Evolutionary conservation across 148 eudicot genomes (phyloP).

Genomic region (Tetragonia tetragonoides): DNA sequence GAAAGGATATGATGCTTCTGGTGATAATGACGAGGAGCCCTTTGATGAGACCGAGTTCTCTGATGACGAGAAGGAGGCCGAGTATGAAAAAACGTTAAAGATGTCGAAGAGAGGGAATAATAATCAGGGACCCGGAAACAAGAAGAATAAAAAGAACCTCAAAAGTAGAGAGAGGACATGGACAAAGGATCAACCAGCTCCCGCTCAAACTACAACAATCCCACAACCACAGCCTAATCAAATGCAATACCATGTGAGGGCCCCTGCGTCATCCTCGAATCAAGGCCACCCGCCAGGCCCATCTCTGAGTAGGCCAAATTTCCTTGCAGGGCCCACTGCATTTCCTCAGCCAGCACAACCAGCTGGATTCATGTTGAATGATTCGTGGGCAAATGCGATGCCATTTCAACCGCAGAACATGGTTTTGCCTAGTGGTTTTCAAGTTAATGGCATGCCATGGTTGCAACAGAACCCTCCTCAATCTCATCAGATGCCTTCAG

Average conservation of each 20-base stretch:
- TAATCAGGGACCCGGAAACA: constrained; percentile 37
- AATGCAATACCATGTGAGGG: constrained; percentile 29
- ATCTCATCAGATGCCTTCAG: constrained; percentile 38
- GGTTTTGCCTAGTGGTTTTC: constrained; percentile 38
- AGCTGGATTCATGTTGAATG: constrained; percentile 34
- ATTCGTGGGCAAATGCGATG: constrained; percentile 45
- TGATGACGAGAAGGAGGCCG: constrained; percentile 93
- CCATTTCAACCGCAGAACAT: constrained; percentile 46
- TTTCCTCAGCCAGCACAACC: constrained; percentile 25
- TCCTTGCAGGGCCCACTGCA: constrained; percentile 14
- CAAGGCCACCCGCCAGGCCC: constrained; percentile 19
- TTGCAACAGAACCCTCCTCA: constrained; percentile 50
- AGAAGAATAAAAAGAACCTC: constrained; percentile 45
- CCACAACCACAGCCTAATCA: constrained; percentile 27
- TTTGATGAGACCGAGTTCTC: constrained; percentile 72
- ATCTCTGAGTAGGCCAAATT: background rate
- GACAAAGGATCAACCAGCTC: constrained; percentile 33
- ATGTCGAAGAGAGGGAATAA: constrained; percentile 64
- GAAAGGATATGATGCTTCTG: constrained; percentile 97
- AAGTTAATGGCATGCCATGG: constrained; percentile 48
- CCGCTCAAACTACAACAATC: constrained; percentile 21
- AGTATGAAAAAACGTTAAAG: constrained; percentile 59
- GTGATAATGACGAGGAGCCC: constrained; percentile 83
- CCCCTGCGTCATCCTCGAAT: constrained; percentile 25
- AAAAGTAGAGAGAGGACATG: constrained; percentile 36